Evolutionary conservation across 148 eudicot species (phyloP), one percentile per base, ranked within the genome.

Genomic region (Cornus kousa): DNA sequence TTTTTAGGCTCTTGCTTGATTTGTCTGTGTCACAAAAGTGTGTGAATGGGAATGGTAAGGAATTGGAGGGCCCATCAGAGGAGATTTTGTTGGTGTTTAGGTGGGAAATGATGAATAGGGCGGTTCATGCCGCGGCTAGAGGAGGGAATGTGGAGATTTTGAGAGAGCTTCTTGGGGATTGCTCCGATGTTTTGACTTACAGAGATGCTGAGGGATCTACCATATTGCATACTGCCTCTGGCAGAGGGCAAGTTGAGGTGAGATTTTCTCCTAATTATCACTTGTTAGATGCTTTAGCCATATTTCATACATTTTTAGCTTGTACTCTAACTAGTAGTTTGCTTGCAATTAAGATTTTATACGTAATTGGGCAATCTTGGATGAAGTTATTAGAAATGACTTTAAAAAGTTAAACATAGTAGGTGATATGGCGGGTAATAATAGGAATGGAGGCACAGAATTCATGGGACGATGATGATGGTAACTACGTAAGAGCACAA

Each of bases 171-270:
- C 81, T 93, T 28, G 76, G 77, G 65, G 88, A 82, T 68, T 82
- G 87, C 66, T 24, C 66, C 67, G 94, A 91, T 91, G 89, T 91
- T 79, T 86, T 88, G 83, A 82, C 60, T 48, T 91, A 80, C 74
- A 88, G 91, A 85, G 98, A 93, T 88, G 79, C 72, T 80, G 87
- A 87, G 59, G 98, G 96, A 13, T 90, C 89, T 31, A 86, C 91
- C 24, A 12, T 95, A 33, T 82, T 95, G 88, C 98, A 95, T 82
- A 78, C 97, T 68, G 98, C 98, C 43, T 76, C 96, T 77, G 89
- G 85, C 8, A 85, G 84, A 83, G 98, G 98, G 57, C 95, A 91
- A n/a, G 75, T 90, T 87, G 88, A 91, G 96, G 98, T 95, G 65
- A 81, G 68, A 10, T 75, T 72, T 73, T 75, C 7, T 53, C 19